phyloP scores from a whole-genome alignment of 768 basidiomycete genomes.

The Mycena polygramma region DNA sequence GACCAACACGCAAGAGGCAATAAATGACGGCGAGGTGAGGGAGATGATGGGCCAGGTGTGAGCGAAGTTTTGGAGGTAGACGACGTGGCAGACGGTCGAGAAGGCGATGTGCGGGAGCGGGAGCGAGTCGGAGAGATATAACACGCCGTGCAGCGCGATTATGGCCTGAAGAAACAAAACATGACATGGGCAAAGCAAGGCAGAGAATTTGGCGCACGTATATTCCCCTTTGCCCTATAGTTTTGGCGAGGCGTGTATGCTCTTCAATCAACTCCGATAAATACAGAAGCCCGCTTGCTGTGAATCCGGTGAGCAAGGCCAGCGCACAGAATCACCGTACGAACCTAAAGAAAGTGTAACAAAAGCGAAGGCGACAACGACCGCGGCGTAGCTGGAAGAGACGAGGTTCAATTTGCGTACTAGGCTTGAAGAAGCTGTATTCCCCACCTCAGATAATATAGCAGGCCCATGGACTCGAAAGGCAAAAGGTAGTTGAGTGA shows the following conservation, averaged over 20 bases:
- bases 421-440: not conserved
- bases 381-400: constrained; percentile 75
- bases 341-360: constrained; percentile 92
- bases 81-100: constrained; percentile 85
- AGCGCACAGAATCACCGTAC: constrained; percentile 38
- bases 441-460: constrained; percentile 73
- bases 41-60: constrained; percentile 93
- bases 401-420: not conserved
- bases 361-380: constrained; percentile 85
- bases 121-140: constrained; percentile 86
- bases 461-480: constrained; percentile 59
- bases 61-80: constrained; percentile 96
- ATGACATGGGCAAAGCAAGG: constrained; percentile 19
- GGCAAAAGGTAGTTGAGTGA: not conserved
- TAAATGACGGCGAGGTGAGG: constrained; percentile 85
- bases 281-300: constrained; percentile 95
- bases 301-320: not conserved
- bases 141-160: constrained; percentile 79
- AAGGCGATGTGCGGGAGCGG: constrained; percentile 80
- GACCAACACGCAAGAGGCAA: constrained; percentile 88
- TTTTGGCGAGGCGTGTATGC: constrained; percentile 86
- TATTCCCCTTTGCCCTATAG: constrained; percentile 85
- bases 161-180: constrained; percentile 68
- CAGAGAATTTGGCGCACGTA: constrained; percentile 71
- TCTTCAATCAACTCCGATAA: constrained; percentile 97